Evolutionary conservation across 148 eudicot genomes (phyloP).

Genomic region (Heliosperma pusillum): DNA sequence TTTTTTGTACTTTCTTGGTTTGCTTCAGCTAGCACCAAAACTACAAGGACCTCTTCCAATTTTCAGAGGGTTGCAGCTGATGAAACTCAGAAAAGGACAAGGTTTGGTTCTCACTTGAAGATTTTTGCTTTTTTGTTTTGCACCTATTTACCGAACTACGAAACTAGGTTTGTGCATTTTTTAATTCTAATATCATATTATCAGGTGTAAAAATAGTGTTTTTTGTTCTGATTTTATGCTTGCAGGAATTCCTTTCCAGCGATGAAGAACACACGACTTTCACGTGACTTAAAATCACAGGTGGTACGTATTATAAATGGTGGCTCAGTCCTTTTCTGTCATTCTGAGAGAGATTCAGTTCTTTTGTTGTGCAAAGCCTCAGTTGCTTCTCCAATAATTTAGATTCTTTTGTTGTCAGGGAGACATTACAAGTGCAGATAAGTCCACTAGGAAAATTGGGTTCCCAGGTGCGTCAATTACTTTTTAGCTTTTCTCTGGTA

Average conservation of each 20-base stretch:
- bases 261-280: conserved; percentile 35
- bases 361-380: conserved; percentile 5
- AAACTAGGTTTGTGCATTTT: background rate
- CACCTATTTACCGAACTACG: background rate
- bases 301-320: conserved; percentile 17
- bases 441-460: conserved; percentile 34
- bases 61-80: conserved; percentile 31
- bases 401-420: conserved; percentile 37
- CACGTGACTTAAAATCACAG: conserved; percentile 32
- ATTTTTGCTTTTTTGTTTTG: background rate
- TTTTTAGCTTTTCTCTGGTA: background rate
- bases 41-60: conserved; percentile 37
- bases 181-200: conserved; percentile 6
- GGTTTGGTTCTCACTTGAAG: conserved; percentile 28
- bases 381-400: conserved; percentile 5
- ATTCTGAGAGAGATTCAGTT: conserved; percentile 18
- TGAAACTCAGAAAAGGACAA: conserved; percentile 27
- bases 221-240: conserved; percentile 20
- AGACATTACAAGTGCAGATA: conserved; percentile 33
- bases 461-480: conserved; percentile 54
- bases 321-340: conserved; percentile 2
- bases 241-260: conserved; percentile 67
- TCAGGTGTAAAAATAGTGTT: conserved; percentile 1
- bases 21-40: conserved; percentile 27
- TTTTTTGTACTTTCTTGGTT: conserved; percentile 6